Conservation (phyloP, 169 alveolate genomes). For the Babesia divergens region DNA sequence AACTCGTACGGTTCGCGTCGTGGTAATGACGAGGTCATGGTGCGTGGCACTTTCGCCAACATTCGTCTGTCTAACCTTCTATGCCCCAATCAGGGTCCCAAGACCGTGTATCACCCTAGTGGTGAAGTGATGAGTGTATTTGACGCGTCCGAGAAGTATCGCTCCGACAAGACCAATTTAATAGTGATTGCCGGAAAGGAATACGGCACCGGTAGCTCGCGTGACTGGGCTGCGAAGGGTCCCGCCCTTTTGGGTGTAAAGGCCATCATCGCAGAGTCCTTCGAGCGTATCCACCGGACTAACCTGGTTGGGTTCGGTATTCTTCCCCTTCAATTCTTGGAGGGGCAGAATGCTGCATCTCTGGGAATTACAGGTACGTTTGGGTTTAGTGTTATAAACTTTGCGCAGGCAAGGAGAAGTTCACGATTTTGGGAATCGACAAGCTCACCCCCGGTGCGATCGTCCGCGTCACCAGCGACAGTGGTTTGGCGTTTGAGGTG, state of each 20-base stretch:
- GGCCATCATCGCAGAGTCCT: slow-evolving; percentile 92
- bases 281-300: slow-evolving; percentile 95
- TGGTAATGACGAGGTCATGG: slow-evolving; percentile 96
- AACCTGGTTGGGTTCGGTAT: slow-evolving; percentile 96
- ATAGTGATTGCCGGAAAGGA: slow-evolving; percentile 91
- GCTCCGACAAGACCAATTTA: slow-evolving; percentile 55
- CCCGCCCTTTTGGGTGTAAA: slow-evolving; percentile 90
- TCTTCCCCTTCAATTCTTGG: slow-evolving; percentile 88
- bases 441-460: slow-evolving; percentile 48
- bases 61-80: slow-evolving; percentile 90
- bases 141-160: slow-evolving; percentile 89
- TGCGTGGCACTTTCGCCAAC: slow-evolving; percentile 96
- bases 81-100: slow-evolving; percentile 89
- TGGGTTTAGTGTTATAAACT: not conserved
- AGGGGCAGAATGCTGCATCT: slow-evolving; percentile 85
- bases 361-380: slow-evolving; percentile 87
- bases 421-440: slow-evolving; percentile 28
- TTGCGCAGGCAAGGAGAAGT: slow-evolving; percentile 48
- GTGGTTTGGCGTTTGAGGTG: slow-evolving; percentile 56
- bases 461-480: slow-evolving; percentile 43
- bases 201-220: slow-evolving; percentile 93
- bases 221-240: slow-evolving; percentile 99
- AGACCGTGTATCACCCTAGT: slow-evolving; percentile 88
- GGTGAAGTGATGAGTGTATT: slow-evolving; percentile 84
- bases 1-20: slow-evolving; percentile 96